Evolutionary conservation across 1,139 yeast genomes (phyloP).

Genomic region (Geotrichum klebahnii): DNA sequence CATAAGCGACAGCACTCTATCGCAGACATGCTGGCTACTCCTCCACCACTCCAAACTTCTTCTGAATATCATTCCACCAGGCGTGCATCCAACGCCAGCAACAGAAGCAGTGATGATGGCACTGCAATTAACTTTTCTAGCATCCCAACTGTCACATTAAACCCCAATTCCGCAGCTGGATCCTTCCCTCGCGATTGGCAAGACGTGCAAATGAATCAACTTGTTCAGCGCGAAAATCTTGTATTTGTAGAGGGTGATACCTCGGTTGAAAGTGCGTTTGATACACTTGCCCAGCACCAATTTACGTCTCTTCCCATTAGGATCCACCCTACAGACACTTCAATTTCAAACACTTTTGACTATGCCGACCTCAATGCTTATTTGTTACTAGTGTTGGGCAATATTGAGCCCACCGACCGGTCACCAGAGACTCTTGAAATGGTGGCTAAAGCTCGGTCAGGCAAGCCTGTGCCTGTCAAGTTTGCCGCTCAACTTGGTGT

Average conservation of each 20-base stretch:
- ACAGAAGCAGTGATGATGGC: conserved; percentile 24
- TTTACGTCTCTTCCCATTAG: conserved; percentile 81
- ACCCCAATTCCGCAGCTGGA: conserved; percentile 23
- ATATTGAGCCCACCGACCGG: conserved; percentile 39
- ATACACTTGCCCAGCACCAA: conserved; percentile 62
- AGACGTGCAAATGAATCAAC: conserved; percentile 62
- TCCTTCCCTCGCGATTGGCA: conserved; percentile 57
- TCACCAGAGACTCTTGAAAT: conserved; percentile 31
- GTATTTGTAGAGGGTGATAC: conserved; percentile 59
- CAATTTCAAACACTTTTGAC: conserved; percentile 76
- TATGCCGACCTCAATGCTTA: conserved; percentile 88
- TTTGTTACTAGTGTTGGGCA: conserved; percentile 67
- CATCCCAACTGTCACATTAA: conserved; percentile 25
- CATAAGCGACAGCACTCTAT: conserved; percentile 45
- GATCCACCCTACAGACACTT: conserved; percentile 37
- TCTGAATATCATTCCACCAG: conserved; percentile 13
- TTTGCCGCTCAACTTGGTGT: conserved; percentile 70
- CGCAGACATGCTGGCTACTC: conserved; percentile 77
- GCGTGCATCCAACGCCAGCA: conserved; percentile 22
- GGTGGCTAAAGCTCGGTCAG: conserved; percentile 39
- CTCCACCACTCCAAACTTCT: conserved; percentile 56
- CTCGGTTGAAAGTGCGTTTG: conserved; percentile 84
- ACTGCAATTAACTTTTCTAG: conserved; percentile 16
- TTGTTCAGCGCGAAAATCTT: conserved; percentile 75
- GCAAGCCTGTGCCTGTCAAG: conserved; percentile 61